Evolutionary conservation across 306 rosid genomes (phyloP).

Genomic region (Psophocarpus tetragonolobus): DNA sequence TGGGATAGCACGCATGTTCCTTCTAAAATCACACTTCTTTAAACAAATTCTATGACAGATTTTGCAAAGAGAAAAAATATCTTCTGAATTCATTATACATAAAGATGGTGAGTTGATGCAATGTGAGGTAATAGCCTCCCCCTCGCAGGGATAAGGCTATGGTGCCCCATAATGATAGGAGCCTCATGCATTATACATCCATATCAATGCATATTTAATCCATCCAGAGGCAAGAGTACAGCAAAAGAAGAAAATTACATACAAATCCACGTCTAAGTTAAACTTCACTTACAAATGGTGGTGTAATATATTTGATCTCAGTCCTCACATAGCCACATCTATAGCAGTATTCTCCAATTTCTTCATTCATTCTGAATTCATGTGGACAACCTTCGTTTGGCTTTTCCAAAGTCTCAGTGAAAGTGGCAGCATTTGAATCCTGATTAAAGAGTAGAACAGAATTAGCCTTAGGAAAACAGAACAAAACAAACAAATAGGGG

Average conservation of each 20-base stretch:
- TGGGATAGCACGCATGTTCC: conserved; percentile 3
- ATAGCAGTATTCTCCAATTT: conserved; percentile 74
- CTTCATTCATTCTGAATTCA: conserved; percentile 64
- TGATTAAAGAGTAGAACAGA: conserved; percentile 44
- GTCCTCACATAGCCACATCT: conserved; percentile 67
- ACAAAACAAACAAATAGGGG: neutral
- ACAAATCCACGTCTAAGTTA: neutral
- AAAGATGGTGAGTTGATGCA: neutral
- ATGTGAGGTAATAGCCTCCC: neutral
- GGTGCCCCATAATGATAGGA: neutral
- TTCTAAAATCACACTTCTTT: conserved; percentile 21
- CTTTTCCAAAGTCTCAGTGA: conserved; percentile 14
- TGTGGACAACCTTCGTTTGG: conserved; percentile 53
- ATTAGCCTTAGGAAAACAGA: conserved; percentile 20
- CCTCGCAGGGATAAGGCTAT: neutral
- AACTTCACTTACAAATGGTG: conserved; percentile 70
- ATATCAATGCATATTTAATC: neutral
- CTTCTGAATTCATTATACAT: neutral
- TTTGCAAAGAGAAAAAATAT: neutral
- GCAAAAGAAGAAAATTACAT: neutral
- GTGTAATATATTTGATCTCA: conserved; percentile 64
- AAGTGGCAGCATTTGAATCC: conserved; percentile 49
- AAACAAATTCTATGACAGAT: neutral
- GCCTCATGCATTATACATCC: neutral
- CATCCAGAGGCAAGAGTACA: neutral